Conservation (phyloP, 768 basidiomycete species). For the Galerina sulciceps region DNA sequence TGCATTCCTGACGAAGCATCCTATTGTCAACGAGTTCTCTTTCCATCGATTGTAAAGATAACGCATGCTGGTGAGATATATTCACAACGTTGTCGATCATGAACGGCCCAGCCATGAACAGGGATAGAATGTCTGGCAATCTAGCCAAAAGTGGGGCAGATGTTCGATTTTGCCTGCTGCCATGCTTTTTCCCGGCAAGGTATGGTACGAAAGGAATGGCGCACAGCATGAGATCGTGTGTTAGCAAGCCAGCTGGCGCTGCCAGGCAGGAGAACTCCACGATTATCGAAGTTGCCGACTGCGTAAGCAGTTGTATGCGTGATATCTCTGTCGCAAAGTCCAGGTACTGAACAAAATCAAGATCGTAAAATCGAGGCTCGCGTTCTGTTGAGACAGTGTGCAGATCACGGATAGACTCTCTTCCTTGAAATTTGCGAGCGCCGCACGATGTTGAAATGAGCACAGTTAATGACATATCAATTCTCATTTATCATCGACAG, state of each 20-base stretch:
- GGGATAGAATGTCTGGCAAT: constrained; percentile 40
- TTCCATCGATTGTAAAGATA: constrained; percentile 26
- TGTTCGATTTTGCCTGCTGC: constrained; percentile 23
- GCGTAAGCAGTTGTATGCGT: constrained; percentile 24
- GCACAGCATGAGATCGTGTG: constrained; percentile 42
- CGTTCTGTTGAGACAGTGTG: background rate
- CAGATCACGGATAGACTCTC: background rate
- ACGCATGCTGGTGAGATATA: constrained; percentile 39
- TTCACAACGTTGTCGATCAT: constrained; percentile 41
- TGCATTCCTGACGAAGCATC: constrained; percentile 28
- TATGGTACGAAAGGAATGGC: constrained; percentile 42
- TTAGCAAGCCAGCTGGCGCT: constrained; percentile 34
- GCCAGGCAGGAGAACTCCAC: constrained; percentile 44
- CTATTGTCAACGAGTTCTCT: constrained; percentile 30
- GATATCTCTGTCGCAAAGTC: constrained; percentile 26
- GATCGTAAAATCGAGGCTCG: constrained; percentile 7
- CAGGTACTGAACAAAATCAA: constrained; percentile 23
- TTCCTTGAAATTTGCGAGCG: background rate
- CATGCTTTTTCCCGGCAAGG: background rate
- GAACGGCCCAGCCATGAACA: constrained; percentile 26
- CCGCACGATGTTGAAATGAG: too few relatives aligned
- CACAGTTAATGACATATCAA: too few relatives aligned
- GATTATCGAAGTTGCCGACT: constrained; percentile 16
- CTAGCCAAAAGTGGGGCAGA: constrained; percentile 41
- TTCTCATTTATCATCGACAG: too few relatives aligned